Evolutionary conservation across 768 basidiomycete genomes (phyloP).

Genomic region (Fibroporia radiculosa): DNA sequence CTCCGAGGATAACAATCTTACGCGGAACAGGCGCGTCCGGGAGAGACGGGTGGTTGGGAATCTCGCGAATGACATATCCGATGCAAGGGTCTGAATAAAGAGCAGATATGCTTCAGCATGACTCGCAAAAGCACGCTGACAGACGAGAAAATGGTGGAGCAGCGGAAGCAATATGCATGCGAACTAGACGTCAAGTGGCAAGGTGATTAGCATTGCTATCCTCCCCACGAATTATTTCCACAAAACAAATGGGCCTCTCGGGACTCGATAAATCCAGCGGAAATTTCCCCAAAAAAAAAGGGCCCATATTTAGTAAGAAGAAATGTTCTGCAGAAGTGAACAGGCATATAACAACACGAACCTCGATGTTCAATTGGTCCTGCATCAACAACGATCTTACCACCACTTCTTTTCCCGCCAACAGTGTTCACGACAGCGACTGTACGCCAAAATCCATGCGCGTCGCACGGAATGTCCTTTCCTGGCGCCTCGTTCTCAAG

Average conservation of each 20-base stretch:
- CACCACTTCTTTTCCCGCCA: background rate
- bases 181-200: too few species aligned
- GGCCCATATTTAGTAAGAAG: background rate
- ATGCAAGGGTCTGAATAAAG: constrained; percentile 70
- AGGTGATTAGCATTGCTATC: too few species aligned
- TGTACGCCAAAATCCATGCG: constrained; percentile 61
- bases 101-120: too few species aligned
- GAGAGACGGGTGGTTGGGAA: constrained; percentile 18
- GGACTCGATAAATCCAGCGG: too few species aligned
- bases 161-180: too few species aligned
- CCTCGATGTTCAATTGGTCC: constrained; percentile 74
- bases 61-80: constrained; percentile 68
- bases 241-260: too few species aligned
- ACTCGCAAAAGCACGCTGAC: too few species aligned
- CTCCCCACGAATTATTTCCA: too few species aligned
- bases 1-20: constrained; percentile 71
- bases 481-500: constrained; percentile 64
- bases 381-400: constrained; percentile 50
- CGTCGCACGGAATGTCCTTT: constrained; percentile 42
- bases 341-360: constrained; percentile 23
- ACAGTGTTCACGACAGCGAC: constrained; percentile 26
- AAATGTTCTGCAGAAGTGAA: background rate
- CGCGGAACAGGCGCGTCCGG: constrained; percentile 27
- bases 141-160: too few species aligned
- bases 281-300: background rate